phyloP scores from a whole-genome alignment of 1,284 basidiomycete species.

The Waitea zeae region DNA sequence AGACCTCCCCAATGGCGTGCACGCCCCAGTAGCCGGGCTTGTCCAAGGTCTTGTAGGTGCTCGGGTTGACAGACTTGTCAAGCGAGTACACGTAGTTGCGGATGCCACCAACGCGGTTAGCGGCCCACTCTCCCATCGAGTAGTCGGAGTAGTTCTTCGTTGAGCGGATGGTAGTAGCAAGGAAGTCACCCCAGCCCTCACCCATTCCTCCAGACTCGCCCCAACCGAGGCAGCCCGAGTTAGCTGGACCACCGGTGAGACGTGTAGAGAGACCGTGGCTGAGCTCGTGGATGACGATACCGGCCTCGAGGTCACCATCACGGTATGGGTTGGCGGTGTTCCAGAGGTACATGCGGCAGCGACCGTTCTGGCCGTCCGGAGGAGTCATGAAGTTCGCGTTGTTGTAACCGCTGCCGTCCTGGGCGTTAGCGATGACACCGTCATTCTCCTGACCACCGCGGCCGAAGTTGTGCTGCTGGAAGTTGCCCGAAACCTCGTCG shows the following conservation, averaged over 20 bases:
- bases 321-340: slow-evolving; percentile 78
- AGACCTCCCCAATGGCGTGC: slow-evolving; percentile 88
- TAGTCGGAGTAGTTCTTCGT: slow-evolving; percentile 58
- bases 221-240: slow-evolving; percentile 89
- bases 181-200: slow-evolving; percentile 84
- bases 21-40: slow-evolving; percentile 86
- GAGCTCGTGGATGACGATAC: slow-evolving; percentile 85
- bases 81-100: slow-evolving; percentile 77
- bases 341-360: slow-evolving; percentile 97
- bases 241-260: slow-evolving; percentile 84
- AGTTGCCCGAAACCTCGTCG: slow-evolving; percentile 85
- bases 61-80: slow-evolving; percentile 69
- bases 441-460: slow-evolving; percentile 78
- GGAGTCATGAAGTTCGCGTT: slow-evolving; percentile 79
- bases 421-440: slow-evolving; percentile 87
- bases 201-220: slow-evolving; percentile 96
- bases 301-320: slow-evolving; percentile 90
- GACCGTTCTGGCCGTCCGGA: slow-evolving; percentile 59
- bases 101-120: slow-evolving; percentile 65
- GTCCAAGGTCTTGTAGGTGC: slow-evolving; percentile 92
- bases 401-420: slow-evolving; percentile 87
- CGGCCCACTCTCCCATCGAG: slow-evolving; percentile 91
- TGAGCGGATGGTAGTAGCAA: slow-evolving; percentile 75
- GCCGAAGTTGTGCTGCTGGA: slow-evolving; percentile 94
- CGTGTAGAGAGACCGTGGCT: slow-evolving; percentile 86